Conservation (phyloP, 225 moss, liverwort and hornwort species). For the Polytrichum commune region DNA sequence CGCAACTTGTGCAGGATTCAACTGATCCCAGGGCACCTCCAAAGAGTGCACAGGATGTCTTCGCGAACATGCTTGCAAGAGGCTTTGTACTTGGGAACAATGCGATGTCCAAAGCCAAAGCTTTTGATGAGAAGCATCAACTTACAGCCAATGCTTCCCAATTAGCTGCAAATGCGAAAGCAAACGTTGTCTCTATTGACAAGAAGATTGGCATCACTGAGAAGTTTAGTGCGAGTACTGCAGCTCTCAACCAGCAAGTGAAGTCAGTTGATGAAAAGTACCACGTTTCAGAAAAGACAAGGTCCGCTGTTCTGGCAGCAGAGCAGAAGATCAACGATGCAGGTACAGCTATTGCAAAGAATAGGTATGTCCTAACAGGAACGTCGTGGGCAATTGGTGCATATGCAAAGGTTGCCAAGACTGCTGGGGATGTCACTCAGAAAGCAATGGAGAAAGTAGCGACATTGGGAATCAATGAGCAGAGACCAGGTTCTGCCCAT, state of each 20-base stretch:
- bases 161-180: conserved; percentile 56
- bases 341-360: conserved; percentile 79
- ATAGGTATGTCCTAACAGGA: conserved; percentile 79
- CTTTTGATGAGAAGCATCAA: conserved; percentile 90
- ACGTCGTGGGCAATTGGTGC: conserved; percentile 85
- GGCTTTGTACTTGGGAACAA: conserved; percentile 64
- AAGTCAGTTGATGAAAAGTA: conserved; percentile 90
- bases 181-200: conserved; percentile 59
- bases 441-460: conserved; percentile 71
- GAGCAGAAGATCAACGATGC: conserved; percentile 92
- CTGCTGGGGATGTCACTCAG: conserved; percentile 82
- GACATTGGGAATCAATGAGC: conserved; percentile 41
- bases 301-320: conserved; percentile 70
- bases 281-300: conserved; percentile 86
- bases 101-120: conserved; percentile 73
- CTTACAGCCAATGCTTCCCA: conserved; percentile 79
- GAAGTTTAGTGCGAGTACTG: conserved; percentile 80
- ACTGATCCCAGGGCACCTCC: conserved; percentile 26
- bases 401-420: conserved; percentile 71
- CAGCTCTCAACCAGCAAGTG: conserved; percentile 84
- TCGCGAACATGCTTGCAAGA: conserved; percentile 67
- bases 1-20: conserved; percentile 14
- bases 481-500: conserved; percentile 28
- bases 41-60: conserved; percentile 63
- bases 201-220: conserved; percentile 81